A percentile compares a stretch with the other conserved stretches of the same genome.
Conservation (phyloP, 2,329 filamentous ascomycete species). For the Aureobasidium sp. region DNA sequence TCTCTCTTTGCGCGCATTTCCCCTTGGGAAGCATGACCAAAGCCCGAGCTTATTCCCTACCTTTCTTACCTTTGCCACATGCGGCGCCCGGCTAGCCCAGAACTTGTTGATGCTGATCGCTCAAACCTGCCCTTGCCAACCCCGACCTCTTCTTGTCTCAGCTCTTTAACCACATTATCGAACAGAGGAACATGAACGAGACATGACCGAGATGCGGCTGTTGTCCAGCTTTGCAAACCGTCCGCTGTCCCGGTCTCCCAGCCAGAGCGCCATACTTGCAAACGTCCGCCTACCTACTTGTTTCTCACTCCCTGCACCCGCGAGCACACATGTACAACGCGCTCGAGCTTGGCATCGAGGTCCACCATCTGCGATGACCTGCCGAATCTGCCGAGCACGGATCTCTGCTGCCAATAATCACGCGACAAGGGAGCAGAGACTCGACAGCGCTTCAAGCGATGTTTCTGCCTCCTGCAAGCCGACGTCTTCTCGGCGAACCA, state of each 20-base stretch:
- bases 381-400: conserved; percentile 10
- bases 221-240: neutral
- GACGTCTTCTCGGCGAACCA: neutral
- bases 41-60: conserved; percentile 5
- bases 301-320: neutral
- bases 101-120: conserved; percentile 6
- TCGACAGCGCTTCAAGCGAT: conserved; percentile 3
- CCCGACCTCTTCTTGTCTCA: conserved; percentile 1
- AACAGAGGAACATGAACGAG: too few species aligned
- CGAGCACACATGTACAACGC: conserved; percentile 6
- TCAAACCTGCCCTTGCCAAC: neutral
- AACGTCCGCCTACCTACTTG: conserved; percentile 5
- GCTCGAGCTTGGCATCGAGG: conserved; percentile 4
- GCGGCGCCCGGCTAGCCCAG: conserved; percentile 8
- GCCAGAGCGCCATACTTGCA: neutral
- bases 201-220: conserved; percentile 1
- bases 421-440: neutral
- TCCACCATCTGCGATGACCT: conserved; percentile 4
- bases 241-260: neutral
- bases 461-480: neutral
- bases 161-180: neutral
- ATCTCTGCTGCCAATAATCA: conserved; percentile 8
- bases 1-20: neutral
- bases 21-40: neutral
- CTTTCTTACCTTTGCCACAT: conserved; percentile 4